Evolutionary conservation across 305 asterid genomes (phyloP).

Genomic region (Solanum hybrid): DNA sequence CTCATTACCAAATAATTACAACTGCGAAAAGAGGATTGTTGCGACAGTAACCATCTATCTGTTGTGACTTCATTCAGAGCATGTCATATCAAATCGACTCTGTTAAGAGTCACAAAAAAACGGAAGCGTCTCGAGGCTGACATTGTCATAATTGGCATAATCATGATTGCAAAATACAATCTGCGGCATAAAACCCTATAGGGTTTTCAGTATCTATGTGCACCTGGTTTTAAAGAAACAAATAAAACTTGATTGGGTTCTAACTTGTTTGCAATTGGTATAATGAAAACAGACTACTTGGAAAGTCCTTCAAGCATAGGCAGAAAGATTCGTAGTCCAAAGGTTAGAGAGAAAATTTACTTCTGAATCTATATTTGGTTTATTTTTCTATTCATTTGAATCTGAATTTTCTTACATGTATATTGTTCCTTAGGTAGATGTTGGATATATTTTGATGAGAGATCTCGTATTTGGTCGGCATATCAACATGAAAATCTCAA

Average conservation of each 20-base stretch:
- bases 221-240: not conserved
- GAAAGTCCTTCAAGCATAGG: not conserved
- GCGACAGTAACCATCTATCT: not conserved
- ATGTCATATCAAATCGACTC: not conserved
- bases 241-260: not conserved
- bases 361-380: not conserved
- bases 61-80: not conserved
- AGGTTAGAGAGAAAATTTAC: not conserved
- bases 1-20: not conserved
- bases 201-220: not conserved
- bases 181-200: not conserved
- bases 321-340: not conserved
- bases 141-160: not conserved
- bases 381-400: not conserved
- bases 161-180: not conserved
- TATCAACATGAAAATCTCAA: not conserved
- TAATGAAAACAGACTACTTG: not conserved
- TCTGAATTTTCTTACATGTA: not conserved
- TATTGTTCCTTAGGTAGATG: not conserved
- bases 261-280: not conserved
- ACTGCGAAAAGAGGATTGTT: not conserved
- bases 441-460: not conserved
- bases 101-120: not conserved
- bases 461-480: not conserved
- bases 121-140: not conserved